Base-by-base conservation (phyloP, 2,329 filamentous ascomycete species). In the Blastomyces silverae region DNA sequence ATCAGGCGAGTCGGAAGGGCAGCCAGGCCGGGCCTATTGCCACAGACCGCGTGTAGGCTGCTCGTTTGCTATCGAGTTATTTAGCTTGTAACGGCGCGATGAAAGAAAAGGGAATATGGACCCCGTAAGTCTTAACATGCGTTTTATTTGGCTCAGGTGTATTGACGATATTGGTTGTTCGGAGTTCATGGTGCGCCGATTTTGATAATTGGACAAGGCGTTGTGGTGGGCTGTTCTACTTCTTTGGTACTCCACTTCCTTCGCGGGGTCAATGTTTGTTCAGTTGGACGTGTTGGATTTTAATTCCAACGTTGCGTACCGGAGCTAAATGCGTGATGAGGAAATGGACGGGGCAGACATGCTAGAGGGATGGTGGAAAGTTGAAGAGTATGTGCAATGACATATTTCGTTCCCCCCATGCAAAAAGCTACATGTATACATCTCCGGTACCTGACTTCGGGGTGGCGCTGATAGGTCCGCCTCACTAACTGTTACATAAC, bases 21-120 rank as follows among this genome's bases (percentile, higher is more conserved):
- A n/a, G 34, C 55, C 55, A 22, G 55, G 17, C 55, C 15, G 22
- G 22, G 31, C 58, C 58, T 61, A 61, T 61, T 50, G 58, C 42
- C 25, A 31, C 22, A 61, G 58, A 48, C 58, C n/a, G 58, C 58
- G 58, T 61, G 58, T 61, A 61, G 39, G 42, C 13, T 11, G 25
- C 15, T 48, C 22, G 42, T 48, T 61, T 50, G 57, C 57, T 56
- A 34, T 39, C 2, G 37, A 39, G 37, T 13, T 55, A 17, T 3
- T 31, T 44, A 44, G 37, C 42, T 60, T 46, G 25, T 22, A 22
- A n/a, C 10, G 13, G 3, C 22, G 13, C 10, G n/a, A 34, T 37
- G 44, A 31, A 11, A 60, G 10, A 11, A 48, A 17, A n/a, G 11
- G 3, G 20, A 25, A 28, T 60, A 39, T 34, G 37, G n/a, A 20